Conservation (phyloP, 208 protist species). For the Eutreptiella sp. region DNA sequence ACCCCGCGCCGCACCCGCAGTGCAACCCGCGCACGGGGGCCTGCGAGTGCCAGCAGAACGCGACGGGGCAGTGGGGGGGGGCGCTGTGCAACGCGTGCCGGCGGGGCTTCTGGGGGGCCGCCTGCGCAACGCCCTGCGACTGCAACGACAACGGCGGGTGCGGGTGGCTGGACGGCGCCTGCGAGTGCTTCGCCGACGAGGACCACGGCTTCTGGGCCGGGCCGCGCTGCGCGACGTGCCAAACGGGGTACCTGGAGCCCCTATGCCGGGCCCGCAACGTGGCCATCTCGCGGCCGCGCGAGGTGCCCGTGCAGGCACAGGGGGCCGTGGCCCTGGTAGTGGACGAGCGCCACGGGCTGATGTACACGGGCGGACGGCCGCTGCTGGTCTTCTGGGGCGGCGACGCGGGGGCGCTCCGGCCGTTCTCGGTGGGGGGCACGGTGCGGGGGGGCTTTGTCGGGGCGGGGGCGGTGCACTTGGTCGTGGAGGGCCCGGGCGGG, state of each 20-base stretch:
- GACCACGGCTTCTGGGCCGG: conserved; percentile 23
- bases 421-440: too few relatives aligned
- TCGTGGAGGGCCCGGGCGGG: too few relatives aligned
- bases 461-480: too few relatives aligned
- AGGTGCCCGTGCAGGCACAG: neutral
- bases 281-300: neutral
- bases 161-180: conserved; percentile 2
- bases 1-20: conserved; percentile 15
- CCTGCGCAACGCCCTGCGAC: neutral
- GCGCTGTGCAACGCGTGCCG: conserved; percentile 10
- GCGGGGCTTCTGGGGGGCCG: conserved; percentile 12
- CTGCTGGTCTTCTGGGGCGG: too few relatives aligned
- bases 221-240: conserved; percentile 5
- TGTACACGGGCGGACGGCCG: too few relatives aligned
- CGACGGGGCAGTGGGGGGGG: conserved; percentile 23
- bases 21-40: conserved; percentile 15
- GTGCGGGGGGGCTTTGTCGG: too few relatives aligned
- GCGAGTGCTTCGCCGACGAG: conserved; percentile 16
- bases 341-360: too few relatives aligned
- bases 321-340: too few relatives aligned
- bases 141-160: conserved; percentile 6
- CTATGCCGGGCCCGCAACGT: neutral
- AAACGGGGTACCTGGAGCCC: neutral
- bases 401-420: too few relatives aligned
- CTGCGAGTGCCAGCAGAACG: conserved; percentile 30